phyloP scores from a whole-genome alignment of 768 basidiomycete genomes.

The Leccinum broughii region DNA sequence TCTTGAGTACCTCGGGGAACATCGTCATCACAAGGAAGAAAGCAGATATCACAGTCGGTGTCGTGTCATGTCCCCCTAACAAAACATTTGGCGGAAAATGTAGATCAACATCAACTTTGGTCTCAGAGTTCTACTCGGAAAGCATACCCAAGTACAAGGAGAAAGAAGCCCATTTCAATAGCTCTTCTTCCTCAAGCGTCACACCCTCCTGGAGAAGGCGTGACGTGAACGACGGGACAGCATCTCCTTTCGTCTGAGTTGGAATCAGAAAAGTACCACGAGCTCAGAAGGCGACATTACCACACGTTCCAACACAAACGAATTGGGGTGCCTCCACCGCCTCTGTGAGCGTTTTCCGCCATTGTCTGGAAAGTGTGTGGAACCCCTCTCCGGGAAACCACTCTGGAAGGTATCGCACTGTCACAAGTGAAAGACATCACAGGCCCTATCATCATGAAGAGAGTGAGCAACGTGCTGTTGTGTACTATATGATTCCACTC shows the following conservation, averaged over 20 bases:
- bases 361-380: conserved; percentile 10
- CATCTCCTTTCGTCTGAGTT: conserved; percentile 12
- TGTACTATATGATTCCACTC: conserved; percentile 13
- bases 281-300: neutral
- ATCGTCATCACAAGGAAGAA: conserved; percentile 24
- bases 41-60: conserved; percentile 2
- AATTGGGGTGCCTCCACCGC: neutral
- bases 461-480: neutral
- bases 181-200: conserved; percentile 10
- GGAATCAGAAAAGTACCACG: neutral
- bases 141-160: conserved; percentile 18
- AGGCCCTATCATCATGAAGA: conserved; percentile 16
- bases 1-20: conserved; percentile 6
- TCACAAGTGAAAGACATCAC: neutral
- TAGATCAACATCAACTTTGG: neutral
- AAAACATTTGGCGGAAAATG: neutral
- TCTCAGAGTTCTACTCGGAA: neutral
- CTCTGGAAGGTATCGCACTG: conserved; percentile 20
- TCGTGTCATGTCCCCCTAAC: conserved; percentile 31
- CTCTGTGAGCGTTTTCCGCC: conserved; percentile 5
- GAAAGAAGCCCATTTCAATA: conserved; percentile 19
- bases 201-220: conserved; percentile 2
- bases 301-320: conserved; percentile 15
- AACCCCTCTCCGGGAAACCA: conserved; percentile 27
- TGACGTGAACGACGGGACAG: conserved; percentile 16